Percentiles rank a stretch among this genome's conserved stretches.
phyloP scores from a whole-genome alignment of 176 grass and related monocot species.

The Carex kokanica region DNA sequence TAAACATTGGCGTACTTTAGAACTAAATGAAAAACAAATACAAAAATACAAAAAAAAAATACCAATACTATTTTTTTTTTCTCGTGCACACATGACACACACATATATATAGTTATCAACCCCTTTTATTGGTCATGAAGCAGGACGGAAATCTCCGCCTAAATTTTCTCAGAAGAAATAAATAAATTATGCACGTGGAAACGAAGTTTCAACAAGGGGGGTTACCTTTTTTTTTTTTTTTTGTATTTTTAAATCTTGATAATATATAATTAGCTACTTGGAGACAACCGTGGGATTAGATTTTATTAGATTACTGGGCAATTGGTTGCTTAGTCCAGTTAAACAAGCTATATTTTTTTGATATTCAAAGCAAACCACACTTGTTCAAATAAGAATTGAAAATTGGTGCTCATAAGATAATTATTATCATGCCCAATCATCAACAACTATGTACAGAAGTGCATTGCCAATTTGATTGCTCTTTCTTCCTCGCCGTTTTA shows the following conservation, averaged over 20 bases:
- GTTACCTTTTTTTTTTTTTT: neutral
- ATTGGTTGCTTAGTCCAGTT: conserved; percentile 12
- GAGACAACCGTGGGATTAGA: neutral
- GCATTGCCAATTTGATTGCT: conserved; percentile 6
- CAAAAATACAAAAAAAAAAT: no score
- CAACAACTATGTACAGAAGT: conserved; percentile 18
- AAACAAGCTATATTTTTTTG: neutral
- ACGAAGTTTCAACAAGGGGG: neutral
- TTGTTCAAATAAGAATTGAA: conserved; percentile 5
- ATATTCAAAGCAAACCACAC: neutral
- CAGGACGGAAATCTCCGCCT: neutral
- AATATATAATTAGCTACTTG: conserved; percentile 3
- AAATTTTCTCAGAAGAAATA: neutral
- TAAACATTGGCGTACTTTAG: no score
- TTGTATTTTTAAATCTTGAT: neutral
- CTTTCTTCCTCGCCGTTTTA: neutral
- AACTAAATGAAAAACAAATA: no score
- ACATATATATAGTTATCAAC: neutral
- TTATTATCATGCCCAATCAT: neutral
- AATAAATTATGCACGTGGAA: neutral
- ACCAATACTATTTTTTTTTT: no score
- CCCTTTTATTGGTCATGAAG: neutral
- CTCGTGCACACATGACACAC: no score
- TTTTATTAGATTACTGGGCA: neutral
- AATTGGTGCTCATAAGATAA: neutral